Evolutionary conservation across 805 yeast species (phyloP), one percentile per base, ranked within the genome.

Genomic region (Myxozyma sirexii): DNA sequence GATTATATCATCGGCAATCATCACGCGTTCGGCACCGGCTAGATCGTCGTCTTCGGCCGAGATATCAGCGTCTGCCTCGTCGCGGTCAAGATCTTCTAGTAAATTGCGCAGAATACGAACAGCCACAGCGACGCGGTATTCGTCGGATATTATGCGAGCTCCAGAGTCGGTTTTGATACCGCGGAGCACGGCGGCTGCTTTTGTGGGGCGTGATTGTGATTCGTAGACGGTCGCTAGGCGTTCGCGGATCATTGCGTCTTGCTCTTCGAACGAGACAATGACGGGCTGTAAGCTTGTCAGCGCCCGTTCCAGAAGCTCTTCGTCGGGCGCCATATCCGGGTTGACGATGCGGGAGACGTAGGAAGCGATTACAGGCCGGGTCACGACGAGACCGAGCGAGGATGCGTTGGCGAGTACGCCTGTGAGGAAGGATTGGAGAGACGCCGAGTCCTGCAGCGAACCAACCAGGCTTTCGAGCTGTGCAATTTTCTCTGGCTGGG

Each of bases 21-120:
- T 43, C 23, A 61, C 29, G n/a, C 60, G 47, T 41, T 60, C 54
- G 6, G 57, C 45, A 1, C 58, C 44, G 21, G 60, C 29, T 45
- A 60, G 21, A 17, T 56, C 41, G 4, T 43, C 53, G 42, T 52
- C 64, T 24, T 49, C 48, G 42, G 10, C 54, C 17, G 12, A 41
- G 33, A 29, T 33, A 17, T 23, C 46, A 15, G 31, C 55, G 21
- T 31, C 55, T 12, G 35, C 24, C 17, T 29, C 47, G 17, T 38
- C 63, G 26, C 50, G 17, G 17, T 70, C 71, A 29, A 57, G 67
- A 10, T 64, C 63, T 31, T 72, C 73, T 38, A 72, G 55, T 45
- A 69, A 54, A 57, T 61, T 54, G 13, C 74, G 59, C 31, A 69
- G 63, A 27, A 72, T 68, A 12, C 68, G 64, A 10, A 72, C 67